These are phyloP conservation scores for Cutaneotrichosporon sp. DNA, from an alignment of 1,284 basidiomycete genomes.

Conservation along the genomic window DNA sequence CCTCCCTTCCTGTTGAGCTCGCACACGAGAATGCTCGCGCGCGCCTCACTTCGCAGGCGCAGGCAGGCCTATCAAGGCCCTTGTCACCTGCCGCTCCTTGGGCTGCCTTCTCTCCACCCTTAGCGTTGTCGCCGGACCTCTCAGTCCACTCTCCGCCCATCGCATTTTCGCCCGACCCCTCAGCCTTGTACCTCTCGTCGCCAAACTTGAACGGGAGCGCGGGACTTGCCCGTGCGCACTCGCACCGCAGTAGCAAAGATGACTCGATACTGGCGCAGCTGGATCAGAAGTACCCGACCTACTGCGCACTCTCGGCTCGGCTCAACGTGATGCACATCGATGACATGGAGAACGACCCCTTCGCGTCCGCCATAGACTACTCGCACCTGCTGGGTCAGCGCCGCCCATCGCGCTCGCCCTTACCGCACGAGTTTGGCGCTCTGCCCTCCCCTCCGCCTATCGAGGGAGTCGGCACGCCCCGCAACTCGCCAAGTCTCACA, in stretches of 20 bases:
- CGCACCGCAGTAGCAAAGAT: not conserved
- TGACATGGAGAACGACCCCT: conserved; percentile 33
- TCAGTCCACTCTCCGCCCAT: not conserved
- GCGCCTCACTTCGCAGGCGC: not conserved
- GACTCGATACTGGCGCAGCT: conserved; percentile 5
- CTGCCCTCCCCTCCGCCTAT: not conserved
- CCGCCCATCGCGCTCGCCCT: not conserved
- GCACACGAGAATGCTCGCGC: not conserved
- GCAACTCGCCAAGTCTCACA: conserved; percentile 13
- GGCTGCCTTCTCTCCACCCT: not conserved
- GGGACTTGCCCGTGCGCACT: not conserved
- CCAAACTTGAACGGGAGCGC: not conserved
- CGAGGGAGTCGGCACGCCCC: not conserved
- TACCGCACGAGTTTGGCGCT: conserved; percentile 7
- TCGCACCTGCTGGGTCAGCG: not conserved
- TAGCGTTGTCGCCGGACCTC: too few species aligned
- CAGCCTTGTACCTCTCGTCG: not conserved
- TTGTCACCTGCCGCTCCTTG: not conserved
- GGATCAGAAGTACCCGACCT: conserved; percentile 15
- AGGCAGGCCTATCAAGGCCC: not conserved
- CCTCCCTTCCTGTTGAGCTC: conserved; percentile 23
- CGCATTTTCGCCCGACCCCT: not conserved
- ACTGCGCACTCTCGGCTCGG: not conserved
- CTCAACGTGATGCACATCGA: not conserved
- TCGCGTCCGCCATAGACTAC: conserved; percentile 38